Evolutionary conservation across 2,329 filamentous ascomycete species (phyloP).

Genomic region (Elsinoe perseae): DNA sequence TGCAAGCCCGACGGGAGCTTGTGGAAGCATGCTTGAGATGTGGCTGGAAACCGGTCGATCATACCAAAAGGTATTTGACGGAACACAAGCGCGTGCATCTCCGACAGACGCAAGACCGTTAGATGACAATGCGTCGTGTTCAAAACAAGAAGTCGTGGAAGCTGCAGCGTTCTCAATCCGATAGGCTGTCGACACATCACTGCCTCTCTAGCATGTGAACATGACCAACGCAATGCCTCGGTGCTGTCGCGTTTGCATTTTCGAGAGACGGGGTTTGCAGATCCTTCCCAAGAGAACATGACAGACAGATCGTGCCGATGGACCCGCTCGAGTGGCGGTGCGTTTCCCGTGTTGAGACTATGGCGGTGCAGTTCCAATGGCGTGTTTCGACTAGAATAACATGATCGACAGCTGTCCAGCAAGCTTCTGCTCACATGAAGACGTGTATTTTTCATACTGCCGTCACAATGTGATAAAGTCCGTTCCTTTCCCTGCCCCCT

Average conservation of each 20-base stretch:
- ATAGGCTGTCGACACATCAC: conserved; percentile 1
- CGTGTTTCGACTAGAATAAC: conserved; percentile 4
- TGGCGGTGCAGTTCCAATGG: conserved; percentile 10
- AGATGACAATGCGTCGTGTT: conserved; percentile 2
- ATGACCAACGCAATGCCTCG: not conserved
- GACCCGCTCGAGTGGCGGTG: conserved; percentile 7
- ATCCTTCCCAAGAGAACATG: not conserved
- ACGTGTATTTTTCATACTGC: not conserved
- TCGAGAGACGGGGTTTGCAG: conserved; percentile 6
- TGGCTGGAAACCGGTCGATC: conserved; percentile 13
- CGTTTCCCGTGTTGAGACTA: not conserved
- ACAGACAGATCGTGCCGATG: conserved; percentile 2
- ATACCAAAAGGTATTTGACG: not conserved
- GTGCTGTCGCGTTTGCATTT: not conserved
- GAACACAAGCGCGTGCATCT: not conserved
- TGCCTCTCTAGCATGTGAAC: not conserved
- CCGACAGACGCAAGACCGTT: conserved; percentile 6
- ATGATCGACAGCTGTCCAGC: not conserved
- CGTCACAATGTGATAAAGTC: conserved; percentile 1
- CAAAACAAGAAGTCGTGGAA: not conserved
- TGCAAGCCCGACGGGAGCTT: conserved; percentile 1
- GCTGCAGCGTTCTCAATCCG: conserved; percentile 5
- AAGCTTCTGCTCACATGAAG: not conserved
- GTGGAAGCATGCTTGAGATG: conserved; percentile 1
- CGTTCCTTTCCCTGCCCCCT: not conserved